Evolutionary conservation across 169 alveolate species (phyloP).

Genomic region (Cryptosporidium bovis): DNA sequence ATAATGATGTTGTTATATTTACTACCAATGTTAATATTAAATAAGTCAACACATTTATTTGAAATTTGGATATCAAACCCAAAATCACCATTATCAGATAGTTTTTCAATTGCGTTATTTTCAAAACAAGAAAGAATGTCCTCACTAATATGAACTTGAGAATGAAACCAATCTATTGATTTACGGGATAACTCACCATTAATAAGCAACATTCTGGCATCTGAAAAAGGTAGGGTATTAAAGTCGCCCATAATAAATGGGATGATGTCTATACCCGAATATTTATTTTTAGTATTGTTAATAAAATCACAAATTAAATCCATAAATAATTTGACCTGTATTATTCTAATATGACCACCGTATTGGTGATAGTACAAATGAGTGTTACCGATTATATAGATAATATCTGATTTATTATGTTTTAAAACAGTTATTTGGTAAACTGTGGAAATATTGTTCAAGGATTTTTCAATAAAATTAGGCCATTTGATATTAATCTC

Average conservation of each 20-base stretch:
- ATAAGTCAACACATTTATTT: slow-evolving; percentile 38
- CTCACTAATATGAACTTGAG: background rate
- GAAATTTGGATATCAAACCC: slow-evolving; percentile 34
- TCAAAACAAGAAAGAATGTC: background rate
- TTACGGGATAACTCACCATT: slow-evolving; percentile 10
- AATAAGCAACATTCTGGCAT: slow-evolving; percentile 36
- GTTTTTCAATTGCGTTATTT: background rate
- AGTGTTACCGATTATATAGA: slow-evolving; percentile 34
- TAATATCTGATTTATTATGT: background rate
- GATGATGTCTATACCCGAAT: slow-evolving; percentile 4
- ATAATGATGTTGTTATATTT: background rate
- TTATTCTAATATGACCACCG: slow-evolving; percentile 63
- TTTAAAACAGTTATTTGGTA: slow-evolving; percentile 34
- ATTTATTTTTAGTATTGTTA: background rate
- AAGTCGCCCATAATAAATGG: slow-evolving; percentile 47
- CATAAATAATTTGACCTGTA: slow-evolving; percentile 49
- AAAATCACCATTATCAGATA: background rate
- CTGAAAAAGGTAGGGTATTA: slow-evolving; percentile 54
- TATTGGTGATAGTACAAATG: slow-evolving; percentile 56
- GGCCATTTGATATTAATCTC: slow-evolving; percentile 46
- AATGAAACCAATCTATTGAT: slow-evolving; percentile 37
- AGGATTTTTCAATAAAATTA: slow-evolving; percentile 5
- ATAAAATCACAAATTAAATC: slow-evolving; percentile 11
- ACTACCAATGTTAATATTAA: slow-evolving; percentile 15
- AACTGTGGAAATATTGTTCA: slow-evolving; percentile 34